phyloP scores from a whole-genome alignment of 805 yeast genomes.

The Wickerhamomyces subpelliculosus region DNA sequence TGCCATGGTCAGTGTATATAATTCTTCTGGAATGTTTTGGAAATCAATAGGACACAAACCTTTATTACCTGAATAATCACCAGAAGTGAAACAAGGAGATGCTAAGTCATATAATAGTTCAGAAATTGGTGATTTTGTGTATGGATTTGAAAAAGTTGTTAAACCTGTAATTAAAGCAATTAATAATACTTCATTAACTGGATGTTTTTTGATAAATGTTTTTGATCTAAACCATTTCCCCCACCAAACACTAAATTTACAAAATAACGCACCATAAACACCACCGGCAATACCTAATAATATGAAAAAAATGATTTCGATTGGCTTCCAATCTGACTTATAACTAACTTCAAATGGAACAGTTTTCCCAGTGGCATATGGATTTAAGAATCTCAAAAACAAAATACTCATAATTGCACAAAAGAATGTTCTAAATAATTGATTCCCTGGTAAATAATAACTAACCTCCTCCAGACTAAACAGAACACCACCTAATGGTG shows the following conservation, averaged over 20 bases:
- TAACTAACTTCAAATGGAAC: slow-evolving; percentile 47
- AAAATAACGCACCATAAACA: slow-evolving; percentile 42
- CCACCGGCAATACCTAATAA: slow-evolving; percentile 49
- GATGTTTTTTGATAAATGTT: slow-evolving; percentile 28
- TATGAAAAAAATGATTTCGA: slow-evolving; percentile 39
- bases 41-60: slow-evolving; percentile 22
- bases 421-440: slow-evolving; percentile 45
- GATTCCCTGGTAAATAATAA: slow-evolving; percentile 47
- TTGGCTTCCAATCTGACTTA: slow-evolving; percentile 43
- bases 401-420: slow-evolving; percentile 49
- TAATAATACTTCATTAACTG: slow-evolving; percentile 37
- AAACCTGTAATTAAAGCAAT: slow-evolving; percentile 40
- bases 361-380: slow-evolving; percentile 54
- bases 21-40: slow-evolving; percentile 24
- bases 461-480: slow-evolving; percentile 52
- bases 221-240: slow-evolving; percentile 29
- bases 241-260: slow-evolving; percentile 38
- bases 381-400: slow-evolving; percentile 45
- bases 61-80: slow-evolving; percentile 9
- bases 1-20: slow-evolving; percentile 32
- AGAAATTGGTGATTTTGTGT: slow-evolving; percentile 40
- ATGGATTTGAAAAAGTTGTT: slow-evolving; percentile 41
- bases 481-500: slow-evolving; percentile 53
- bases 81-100: slow-evolving; percentile 33
- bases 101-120: slow-evolving; percentile 45